Base-by-base conservation (phyloP, 2,329 filamentous ascomycete species). In the Talaromyces sp. region DNA sequence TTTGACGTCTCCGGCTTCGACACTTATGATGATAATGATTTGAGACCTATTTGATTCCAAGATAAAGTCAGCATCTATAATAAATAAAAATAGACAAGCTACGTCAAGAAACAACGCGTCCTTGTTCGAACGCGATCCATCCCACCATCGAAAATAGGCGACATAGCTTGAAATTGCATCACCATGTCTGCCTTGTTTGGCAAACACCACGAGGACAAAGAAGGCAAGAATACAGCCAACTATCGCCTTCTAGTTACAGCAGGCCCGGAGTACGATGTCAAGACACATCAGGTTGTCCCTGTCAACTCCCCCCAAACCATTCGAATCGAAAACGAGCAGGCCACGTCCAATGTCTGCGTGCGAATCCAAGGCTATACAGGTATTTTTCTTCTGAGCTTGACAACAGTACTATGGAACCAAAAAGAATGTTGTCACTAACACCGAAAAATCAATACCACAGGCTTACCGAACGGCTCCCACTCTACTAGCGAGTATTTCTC, bases 241-340 rank as follows among this genome's bases (percentile, higher is more conserved):
- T 96, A 94, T 74, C 83, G 90, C 56, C 82, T 97, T 63, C 85
- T 84, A 65, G 88, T 97, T 59, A 95, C 91, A 0, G 91, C 91
- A 1, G 93, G 93, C 2, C 81, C 89, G 1, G 79, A 80, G 64
- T 96, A 97, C 76, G 85, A 94, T 71, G 75, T 81, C 35, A 75
- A 80, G n/a, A 83, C 83, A n/a, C 92, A 96, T 68, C 77, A 86
- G 62, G 78, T 85, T 29, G 87, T 97, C 10, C 83, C 84, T 3
- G 89, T 97, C 72, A 97, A 97, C 77, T 81, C 80, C 11, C 74
- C 87, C 29, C 74, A 84, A 61, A 82, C 87, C 0, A 71, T 89
- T 1, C 78, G 76, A 26, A 85, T 97, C 67, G 80, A 83, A 24
- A 87, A 84, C 52, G 77, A 85, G 9, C 79, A 85, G 59, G 83